phyloP scores from a whole-genome alignment of 306 rosid species.

The Ceratonia siliqua region DNA sequence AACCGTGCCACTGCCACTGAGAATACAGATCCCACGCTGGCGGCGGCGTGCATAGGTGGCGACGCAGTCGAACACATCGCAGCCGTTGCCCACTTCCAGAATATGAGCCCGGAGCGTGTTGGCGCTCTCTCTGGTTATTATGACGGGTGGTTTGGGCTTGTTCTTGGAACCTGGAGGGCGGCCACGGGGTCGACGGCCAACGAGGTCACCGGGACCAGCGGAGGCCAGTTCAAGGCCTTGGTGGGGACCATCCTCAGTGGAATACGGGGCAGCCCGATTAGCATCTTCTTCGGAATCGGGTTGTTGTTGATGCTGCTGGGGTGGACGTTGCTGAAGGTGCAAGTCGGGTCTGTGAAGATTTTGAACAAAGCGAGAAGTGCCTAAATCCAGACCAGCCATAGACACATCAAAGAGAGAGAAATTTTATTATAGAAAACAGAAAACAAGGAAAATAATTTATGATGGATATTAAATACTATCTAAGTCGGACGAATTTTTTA shows the following conservation, averaged over 20 bases:
- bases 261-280: conserved; percentile 38
- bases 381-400: conserved; percentile 99
- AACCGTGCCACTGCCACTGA: conserved; percentile 85
- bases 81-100: conserved; percentile 74
- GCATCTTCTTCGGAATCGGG: conserved; percentile 46
- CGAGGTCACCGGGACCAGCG: conserved; percentile 49
- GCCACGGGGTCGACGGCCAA: conserved; percentile 76
- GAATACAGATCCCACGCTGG: conserved; percentile 93
- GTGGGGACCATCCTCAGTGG: conserved; percentile 50
- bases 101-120: conserved; percentile 92
- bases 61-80: conserved; percentile 83
- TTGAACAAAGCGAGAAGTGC: conserved; percentile 74
- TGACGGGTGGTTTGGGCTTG: conserved; percentile 82
- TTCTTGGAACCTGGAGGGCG: conserved; percentile 87
- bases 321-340: conserved; percentile 49
- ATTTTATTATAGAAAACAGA: conserved; percentile 48
- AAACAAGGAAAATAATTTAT: conserved; percentile 63
- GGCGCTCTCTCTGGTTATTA: conserved; percentile 89
- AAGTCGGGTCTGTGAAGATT: conserved; percentile 66
- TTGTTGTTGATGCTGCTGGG: conserved; percentile 38
- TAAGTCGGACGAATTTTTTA: conserved; percentile 20
- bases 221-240: conserved; percentile 50
- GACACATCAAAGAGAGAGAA: conserved; percentile 47
- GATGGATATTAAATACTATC: conserved; percentile 30
- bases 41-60: conserved; percentile 84